phyloP scores from a whole-genome alignment of 768 basidiomycete species.

The Melanogaster broomeanus region DNA sequence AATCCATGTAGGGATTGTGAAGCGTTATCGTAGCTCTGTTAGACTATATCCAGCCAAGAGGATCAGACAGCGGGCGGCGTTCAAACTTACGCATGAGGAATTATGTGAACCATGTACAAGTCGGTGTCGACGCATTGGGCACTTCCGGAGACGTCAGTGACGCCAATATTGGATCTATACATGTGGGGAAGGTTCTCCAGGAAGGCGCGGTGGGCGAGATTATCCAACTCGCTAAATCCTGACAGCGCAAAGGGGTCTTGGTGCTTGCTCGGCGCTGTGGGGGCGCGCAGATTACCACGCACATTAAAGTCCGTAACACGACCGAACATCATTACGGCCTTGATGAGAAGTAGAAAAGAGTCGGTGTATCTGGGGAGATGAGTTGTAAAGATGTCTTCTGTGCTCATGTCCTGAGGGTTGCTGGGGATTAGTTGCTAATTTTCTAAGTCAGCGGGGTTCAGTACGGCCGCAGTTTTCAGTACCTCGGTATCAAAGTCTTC shows the following conservation, averaged over 20 bases:
- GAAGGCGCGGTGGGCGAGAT: conserved; percentile 66
- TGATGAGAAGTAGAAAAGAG: conserved; percentile 78
- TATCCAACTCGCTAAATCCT: conserved; percentile 72
- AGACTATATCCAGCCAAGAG: conserved; percentile 12
- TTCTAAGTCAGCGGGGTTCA: conserved; percentile 13
- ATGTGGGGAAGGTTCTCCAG: conserved; percentile 68
- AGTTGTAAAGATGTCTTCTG: conserved; percentile 62
- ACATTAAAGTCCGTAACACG: conserved; percentile 85
- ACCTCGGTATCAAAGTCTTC: conserved; percentile 80
- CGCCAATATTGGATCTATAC: conserved; percentile 63
- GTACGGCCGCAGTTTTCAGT: conserved; percentile 18
- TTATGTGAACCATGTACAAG: conserved; percentile 82
- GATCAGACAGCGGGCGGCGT: conserved; percentile 2
- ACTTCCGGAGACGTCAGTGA: conserved; percentile 58
- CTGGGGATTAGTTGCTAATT: conserved; percentile 59
- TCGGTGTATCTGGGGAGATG: conserved; percentile 82
- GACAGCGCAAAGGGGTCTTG: conserved; percentile 70
- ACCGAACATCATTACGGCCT: conserved; percentile 83
- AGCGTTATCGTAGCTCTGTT: conserved; percentile 83
- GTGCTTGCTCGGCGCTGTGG: conserved; percentile 66
- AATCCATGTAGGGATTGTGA: conserved; percentile 82
- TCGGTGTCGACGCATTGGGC: conserved; percentile 71
- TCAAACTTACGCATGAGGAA: conserved; percentile 76
- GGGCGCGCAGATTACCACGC: conserved; percentile 66
- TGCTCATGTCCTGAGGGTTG: conserved; percentile 75